Conservation (phyloP, 116 monocot genomes). For the Phalaenopsis hybrid region DNA sequence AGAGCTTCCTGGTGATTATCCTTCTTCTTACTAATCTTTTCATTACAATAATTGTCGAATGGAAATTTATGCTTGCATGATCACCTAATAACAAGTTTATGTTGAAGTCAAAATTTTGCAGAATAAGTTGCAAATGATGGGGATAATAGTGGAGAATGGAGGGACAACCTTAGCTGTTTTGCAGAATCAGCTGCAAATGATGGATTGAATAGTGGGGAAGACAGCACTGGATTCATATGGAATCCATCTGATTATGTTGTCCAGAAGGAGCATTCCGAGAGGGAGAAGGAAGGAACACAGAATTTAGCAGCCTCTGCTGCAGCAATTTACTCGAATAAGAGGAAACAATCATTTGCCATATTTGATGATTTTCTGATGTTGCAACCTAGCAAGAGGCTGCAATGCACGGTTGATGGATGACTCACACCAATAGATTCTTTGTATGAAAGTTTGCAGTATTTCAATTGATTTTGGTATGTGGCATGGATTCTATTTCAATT, state of each 20-base stretch:
- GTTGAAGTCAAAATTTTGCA: neutral
- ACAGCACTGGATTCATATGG: neutral
- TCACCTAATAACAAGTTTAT: neutral
- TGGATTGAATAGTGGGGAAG: neutral
- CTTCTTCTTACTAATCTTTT: neutral
- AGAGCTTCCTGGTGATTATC: conserved; percentile 19
- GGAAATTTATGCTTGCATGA: neutral
- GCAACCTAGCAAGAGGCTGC: neutral
- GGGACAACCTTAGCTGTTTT: neutral
- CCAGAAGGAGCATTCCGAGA: no score
- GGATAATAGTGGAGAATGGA: neutral
- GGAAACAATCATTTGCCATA: neutral
- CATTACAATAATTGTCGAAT: neutral
- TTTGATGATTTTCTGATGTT: neutral
- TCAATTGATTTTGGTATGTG: neutral
- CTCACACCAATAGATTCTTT: neutral
- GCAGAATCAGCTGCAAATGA: neutral
- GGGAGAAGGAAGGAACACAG: no score
- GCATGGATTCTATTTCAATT: no score
- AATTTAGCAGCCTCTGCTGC: neutral
- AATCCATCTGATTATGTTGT: neutral
- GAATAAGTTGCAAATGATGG: neutral
- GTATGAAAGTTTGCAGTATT: neutral
- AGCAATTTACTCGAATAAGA: neutral
- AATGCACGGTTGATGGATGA: neutral